phyloP scores from a whole-genome alignment of 2,329 filamentous ascomycete species.

The Nothomitra cinnamomea region DNA sequence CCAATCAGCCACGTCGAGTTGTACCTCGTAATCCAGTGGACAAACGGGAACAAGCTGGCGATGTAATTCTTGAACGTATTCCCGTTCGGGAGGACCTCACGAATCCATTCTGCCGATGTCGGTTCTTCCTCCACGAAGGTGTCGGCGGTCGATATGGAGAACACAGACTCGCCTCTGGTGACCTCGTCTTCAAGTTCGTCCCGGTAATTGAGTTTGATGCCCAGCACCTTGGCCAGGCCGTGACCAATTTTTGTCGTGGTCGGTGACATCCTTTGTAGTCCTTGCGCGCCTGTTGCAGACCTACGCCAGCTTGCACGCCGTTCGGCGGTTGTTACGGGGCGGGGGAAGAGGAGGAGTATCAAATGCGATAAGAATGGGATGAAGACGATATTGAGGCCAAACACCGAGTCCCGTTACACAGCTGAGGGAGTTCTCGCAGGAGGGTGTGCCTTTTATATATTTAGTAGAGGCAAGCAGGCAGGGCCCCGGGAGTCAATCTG shows the following conservation, averaged over 20 bases:
- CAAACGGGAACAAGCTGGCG: slow-evolving; percentile 66
- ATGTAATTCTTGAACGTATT: slow-evolving; percentile 42
- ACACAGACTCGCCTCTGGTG: slow-evolving; percentile 61
- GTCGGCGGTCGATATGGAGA: slow-evolving; percentile 55
- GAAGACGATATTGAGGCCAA: too few relatives aligned
- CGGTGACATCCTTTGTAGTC: background rate
- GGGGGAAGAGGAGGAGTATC: too few relatives aligned
- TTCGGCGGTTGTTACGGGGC: too few relatives aligned
- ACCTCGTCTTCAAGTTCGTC: slow-evolving; percentile 45
- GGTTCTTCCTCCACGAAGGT: slow-evolving; percentile 74
- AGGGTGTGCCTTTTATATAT: too few relatives aligned
- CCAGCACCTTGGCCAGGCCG: slow-evolving; percentile 54
- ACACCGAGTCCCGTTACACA: too few relatives aligned
- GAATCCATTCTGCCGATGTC: slow-evolving; percentile 54
- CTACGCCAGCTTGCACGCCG: too few relatives aligned
- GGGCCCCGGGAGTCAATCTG: too few relatives aligned
- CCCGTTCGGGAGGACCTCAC: slow-evolving; percentile 41
- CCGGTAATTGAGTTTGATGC: slow-evolving; percentile 62
- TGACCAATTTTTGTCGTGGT: background rate
- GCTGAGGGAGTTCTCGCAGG: too few relatives aligned
- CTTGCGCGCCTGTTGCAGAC: too few relatives aligned
- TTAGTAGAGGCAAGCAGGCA: too few relatives aligned
- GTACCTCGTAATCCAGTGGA: slow-evolving; percentile 77
- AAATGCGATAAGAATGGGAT: too few relatives aligned
- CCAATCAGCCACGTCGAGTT: slow-evolving; percentile 79